These are phyloP conservation scores for Starmerella powellii DNA, from an alignment of 805 yeast genomes.

Conservation along the genomic window DNA sequence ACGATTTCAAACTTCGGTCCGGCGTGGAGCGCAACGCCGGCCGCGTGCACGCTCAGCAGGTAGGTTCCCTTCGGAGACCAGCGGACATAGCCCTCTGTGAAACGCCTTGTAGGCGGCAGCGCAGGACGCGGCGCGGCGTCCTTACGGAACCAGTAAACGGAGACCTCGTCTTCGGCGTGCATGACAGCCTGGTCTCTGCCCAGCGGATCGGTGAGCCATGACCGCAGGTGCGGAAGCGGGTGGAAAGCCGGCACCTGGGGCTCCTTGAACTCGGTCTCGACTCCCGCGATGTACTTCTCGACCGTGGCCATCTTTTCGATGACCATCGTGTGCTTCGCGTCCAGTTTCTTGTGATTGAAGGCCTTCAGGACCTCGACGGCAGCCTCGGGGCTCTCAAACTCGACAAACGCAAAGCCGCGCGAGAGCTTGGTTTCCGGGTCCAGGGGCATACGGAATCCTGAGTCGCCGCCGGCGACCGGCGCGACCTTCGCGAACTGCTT, in stretches of 20 bases:
- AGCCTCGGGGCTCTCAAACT: slow-evolving; percentile 51
- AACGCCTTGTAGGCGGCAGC: slow-evolving; percentile 56
- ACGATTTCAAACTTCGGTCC: slow-evolving; percentile 66
- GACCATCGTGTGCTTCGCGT: slow-evolving; percentile 78
- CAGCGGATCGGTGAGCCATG: slow-evolving; percentile 80
- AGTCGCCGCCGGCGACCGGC: slow-evolving; percentile 36
- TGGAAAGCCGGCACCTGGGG: slow-evolving; percentile 64
- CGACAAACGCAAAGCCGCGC: slow-evolving; percentile 71
- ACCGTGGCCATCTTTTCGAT: slow-evolving; percentile 56
- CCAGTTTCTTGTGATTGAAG: slow-evolving; percentile 81
- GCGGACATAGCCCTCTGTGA: slow-evolving; percentile 78
- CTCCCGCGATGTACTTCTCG: slow-evolving; percentile 26
- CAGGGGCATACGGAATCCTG: slow-evolving; percentile 70
- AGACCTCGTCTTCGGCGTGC: slow-evolving; percentile 69
- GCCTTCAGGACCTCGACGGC: slow-evolving; percentile 71
- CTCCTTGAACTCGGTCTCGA: slow-evolving; percentile 48
- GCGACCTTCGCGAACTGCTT: slow-evolving; percentile 74
- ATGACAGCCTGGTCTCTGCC: slow-evolving; percentile 85
- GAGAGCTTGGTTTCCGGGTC: slow-evolving; percentile 51
- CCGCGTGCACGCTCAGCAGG: slow-evolving; percentile 76
- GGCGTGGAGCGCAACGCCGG: slow-evolving; percentile 95
- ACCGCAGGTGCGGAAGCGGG: slow-evolving; percentile 67
- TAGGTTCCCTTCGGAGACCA: slow-evolving; percentile 92
- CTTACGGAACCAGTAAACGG: slow-evolving; percentile 76
- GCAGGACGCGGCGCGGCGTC: slow-evolving; percentile 60